Base-by-base conservation (phyloP, 169 alveolate species). In the Hepatocystis sp. region DNA sequence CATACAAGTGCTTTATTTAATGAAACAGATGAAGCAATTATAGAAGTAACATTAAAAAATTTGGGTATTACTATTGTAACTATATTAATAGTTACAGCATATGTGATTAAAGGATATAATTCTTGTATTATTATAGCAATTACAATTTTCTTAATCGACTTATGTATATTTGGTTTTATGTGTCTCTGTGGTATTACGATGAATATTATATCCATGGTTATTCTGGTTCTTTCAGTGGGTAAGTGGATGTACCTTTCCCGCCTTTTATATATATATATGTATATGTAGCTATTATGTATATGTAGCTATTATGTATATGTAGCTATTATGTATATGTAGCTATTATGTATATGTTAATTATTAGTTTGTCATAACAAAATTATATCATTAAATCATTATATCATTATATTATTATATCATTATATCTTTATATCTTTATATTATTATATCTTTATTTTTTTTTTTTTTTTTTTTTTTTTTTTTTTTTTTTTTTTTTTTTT, bases 121-220 rank as follows among this genome's bases (percentile, higher is more conserved):
- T 89, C 93, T 11, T 93, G 92, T 44, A 30, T 90, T 27, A 65
- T 94, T 49, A 95, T 92, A 2, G 91, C 93, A 19, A 36, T 52
- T 19, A 85, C 88, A 17, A 85, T 94, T 32, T 71, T 91, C 34
- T 84, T 90, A 46, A 91, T 94, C 56, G 96, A 94, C 44, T 85
- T 92, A 34, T 88, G 93, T 19, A 86, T 94, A 7, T 86, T 94
- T 66, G 96, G 96, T 17, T 91, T 91, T 78, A 94, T 94, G 96
- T 88, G 92, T 19, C 84, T 84, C 4, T 92, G 95, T 92, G 94
- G 93, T 30, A 85, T 94, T 28, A 92, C 93, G 2, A 90, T 94
- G n/a, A 94, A 94, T 55, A 92, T 94, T 86, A 92, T 94, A 52
- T 90, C 97, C n/a, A 92, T 92, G 96, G 95, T 94, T 67, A 92